Evolutionary conservation across 768 basidiomycete species (phyloP).

Genomic region (Rhodotorula taiwanensis): DNA sequence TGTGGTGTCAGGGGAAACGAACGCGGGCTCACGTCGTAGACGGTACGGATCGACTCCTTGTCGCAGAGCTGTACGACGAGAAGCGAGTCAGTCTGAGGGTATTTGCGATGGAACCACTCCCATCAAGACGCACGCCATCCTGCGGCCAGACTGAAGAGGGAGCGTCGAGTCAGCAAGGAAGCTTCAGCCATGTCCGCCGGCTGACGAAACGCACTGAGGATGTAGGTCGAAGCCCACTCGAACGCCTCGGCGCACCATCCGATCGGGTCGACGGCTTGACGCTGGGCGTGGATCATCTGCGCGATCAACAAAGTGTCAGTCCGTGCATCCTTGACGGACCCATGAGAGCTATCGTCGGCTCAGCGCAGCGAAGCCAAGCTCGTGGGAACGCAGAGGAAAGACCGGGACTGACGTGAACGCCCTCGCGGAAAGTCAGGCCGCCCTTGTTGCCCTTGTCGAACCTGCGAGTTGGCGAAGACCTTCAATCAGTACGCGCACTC

Average conservation of each 20-base stretch:
- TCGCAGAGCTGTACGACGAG: slow-evolving; percentile 42
- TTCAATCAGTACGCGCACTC: too few relatives aligned
- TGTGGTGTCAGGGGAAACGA: too few relatives aligned
- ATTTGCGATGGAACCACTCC: background rate
- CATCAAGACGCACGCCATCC: slow-evolving; percentile 4
- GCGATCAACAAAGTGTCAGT: slow-evolving; percentile 41
- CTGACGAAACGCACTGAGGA: slow-evolving; percentile 36
- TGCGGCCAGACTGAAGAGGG: slow-evolving; percentile 16
- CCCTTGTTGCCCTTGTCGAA: slow-evolving; percentile 29
- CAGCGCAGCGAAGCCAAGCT: too few relatives aligned
- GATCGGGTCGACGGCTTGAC: slow-evolving; percentile 33
- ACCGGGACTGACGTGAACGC: slow-evolving; percentile 22
- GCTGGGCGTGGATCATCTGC: slow-evolving; percentile 43
- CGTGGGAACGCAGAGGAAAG: slow-evolving; percentile 34
- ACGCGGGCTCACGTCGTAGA: slow-evolving; percentile 48
- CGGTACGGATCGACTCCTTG: slow-evolving; percentile 49
- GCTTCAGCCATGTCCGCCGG: too few relatives aligned
- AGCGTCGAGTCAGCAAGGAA: too few relatives aligned
- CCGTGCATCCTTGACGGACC: too few relatives aligned
- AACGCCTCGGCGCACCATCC: slow-evolving; percentile 41
- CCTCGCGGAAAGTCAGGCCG: slow-evolving; percentile 29
- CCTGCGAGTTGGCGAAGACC: background rate
- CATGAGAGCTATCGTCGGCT: too few relatives aligned
- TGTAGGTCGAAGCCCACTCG: slow-evolving; percentile 46
- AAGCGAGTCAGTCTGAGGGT: slow-evolving; percentile 22